Percentiles rank a stretch among this genome's conserved stretches.
Conservation (phyloP, 495 filamentous ascomycete genomes). For the Xylaria venustula region DNA sequence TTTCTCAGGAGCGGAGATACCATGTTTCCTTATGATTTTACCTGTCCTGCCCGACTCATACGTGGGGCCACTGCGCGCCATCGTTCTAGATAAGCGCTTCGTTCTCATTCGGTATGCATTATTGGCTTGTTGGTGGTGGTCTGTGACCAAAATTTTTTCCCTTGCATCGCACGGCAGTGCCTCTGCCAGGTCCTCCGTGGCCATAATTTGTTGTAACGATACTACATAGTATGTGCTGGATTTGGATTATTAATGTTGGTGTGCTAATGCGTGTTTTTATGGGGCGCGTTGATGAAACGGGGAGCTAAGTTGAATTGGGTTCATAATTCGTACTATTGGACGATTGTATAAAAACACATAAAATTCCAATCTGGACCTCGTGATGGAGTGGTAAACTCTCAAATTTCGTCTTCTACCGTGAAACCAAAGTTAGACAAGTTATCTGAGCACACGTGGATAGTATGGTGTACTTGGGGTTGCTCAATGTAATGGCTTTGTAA, state of each 20-base stretch:
- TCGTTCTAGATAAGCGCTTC: not conserved
- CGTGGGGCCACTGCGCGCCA: slow-evolving; percentile 7
- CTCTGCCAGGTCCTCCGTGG: not conserved
- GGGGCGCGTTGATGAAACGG: not conserved
- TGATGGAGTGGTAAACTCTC: not conserved
- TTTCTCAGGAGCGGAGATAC: slow-evolving; percentile 14
- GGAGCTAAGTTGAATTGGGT: not conserved
- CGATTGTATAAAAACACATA: not conserved
- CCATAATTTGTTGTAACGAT: slow-evolving; percentile 13
- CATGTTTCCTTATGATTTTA: slow-evolving; percentile 9
- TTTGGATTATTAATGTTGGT: not conserved
- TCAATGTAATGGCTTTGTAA: no score
- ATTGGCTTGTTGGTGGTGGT: not conserved
- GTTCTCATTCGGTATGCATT: not conserved
- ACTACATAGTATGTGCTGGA: not conserved
- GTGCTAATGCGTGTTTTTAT: not conserved
- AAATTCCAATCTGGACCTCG: not conserved
- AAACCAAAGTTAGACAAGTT: no score
- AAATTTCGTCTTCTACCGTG: not conserved
- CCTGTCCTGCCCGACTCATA: not conserved
- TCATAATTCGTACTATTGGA: not conserved
- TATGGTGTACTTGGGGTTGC: no score
- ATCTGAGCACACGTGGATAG: no score
- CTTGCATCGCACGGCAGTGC: not conserved
- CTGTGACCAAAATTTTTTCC: not conserved